A percentile compares a stretch with the other conserved stretches of the same genome.
Evolutionary conservation across 441 rosid genomes (phyloP).

Genomic region (Aquilaria agallochum): DNA sequence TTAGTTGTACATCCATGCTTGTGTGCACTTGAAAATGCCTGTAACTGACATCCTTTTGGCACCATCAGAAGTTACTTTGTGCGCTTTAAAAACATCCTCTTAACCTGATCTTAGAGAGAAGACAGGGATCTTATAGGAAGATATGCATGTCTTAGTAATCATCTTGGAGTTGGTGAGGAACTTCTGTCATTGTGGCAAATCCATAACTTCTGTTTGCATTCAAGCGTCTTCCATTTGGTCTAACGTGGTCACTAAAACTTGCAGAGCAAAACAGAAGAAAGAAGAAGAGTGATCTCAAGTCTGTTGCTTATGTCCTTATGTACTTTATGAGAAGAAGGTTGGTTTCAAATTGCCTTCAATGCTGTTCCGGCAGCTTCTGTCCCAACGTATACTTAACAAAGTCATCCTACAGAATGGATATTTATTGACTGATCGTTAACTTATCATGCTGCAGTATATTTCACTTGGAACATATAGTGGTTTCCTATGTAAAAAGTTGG

Average conservation of each 20-base stretch:
- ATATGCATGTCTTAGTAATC: conserved; percentile 60
- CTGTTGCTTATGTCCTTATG: conserved; percentile 59
- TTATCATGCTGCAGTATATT: too few relatives aligned
- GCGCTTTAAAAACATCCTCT: too few relatives aligned
- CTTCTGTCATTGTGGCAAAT: conserved; percentile 3
- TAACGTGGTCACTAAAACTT: conserved; percentile 4
- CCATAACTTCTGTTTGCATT: conserved; percentile 7
- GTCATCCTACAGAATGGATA: too few relatives aligned
- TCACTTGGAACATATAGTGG: too few relatives aligned
- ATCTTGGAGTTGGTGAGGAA: conserved; percentile 56
- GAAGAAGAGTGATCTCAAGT: conserved; percentile 40
- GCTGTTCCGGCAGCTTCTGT: too few relatives aligned
- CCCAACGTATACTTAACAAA: too few relatives aligned
- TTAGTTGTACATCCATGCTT: too few relatives aligned
- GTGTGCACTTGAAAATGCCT: too few relatives aligned
- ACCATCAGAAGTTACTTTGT: too few relatives aligned
- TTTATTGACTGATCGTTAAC: too few relatives aligned
- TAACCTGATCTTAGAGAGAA: conserved; percentile 30
- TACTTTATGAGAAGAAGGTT: conserved; percentile 59
- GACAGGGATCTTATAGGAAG: conserved; percentile 57
- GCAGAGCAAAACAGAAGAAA: conserved; percentile 62
- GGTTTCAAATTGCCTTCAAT: conserved; percentile 3
- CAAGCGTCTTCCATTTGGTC: neutral
- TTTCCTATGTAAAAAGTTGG: too few relatives aligned
- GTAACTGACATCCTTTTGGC: too few relatives aligned